These are phyloP conservation scores for Tephrocybe sp. DNA, from an alignment of 768 basidiomycete genomes.

Conservation along the genomic window DNA sequence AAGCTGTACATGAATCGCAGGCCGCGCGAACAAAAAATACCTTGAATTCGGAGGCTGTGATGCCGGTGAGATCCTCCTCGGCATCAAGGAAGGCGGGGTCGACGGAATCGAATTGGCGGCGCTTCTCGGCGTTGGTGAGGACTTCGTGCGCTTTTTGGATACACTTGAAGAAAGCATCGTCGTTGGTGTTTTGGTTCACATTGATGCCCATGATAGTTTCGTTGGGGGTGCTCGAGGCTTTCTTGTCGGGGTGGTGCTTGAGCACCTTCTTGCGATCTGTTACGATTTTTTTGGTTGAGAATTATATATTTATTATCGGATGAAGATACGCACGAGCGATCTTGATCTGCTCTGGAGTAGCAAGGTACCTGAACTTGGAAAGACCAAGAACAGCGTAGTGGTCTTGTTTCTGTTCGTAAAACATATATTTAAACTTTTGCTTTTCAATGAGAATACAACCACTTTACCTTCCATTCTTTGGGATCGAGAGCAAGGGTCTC, in stretches of 20 bases:
- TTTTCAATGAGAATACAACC: no score
- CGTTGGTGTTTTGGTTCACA: conserved; percentile 79
- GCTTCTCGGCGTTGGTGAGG: conserved; percentile 79
- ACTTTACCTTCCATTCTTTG: conserved; percentile 94
- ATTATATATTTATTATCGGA: conserved; percentile 2
- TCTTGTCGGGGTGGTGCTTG: conserved; percentile 98
- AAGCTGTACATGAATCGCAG: neutral
- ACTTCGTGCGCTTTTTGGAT: conserved; percentile 98
- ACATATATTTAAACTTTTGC: neutral
- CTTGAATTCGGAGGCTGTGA: conserved; percentile 56
- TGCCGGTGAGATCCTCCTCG: conserved; percentile 72
- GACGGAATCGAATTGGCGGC: conserved; percentile 95
- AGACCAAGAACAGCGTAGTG: conserved; percentile 97
- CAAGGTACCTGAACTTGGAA: conserved; percentile 82
- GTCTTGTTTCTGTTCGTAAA: conserved; percentile 79
- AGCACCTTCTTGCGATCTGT: conserved; percentile 99
- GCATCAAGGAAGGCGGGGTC: conserved; percentile 74
- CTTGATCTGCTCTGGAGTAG: conserved; percentile 90
- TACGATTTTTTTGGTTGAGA: neutral
- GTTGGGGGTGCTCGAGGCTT: conserved; percentile 42
- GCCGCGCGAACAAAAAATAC: conserved; percentile 18
- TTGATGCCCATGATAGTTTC: conserved; percentile 45
- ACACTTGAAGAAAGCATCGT: conserved; percentile 99
- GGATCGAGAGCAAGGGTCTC: conserved; percentile 79
- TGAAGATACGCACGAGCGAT: conserved; percentile 74